Base-by-base conservation (phyloP, 2,329 filamentous ascomycete genomes). In the Colletotrichum brevisporum region DNA sequence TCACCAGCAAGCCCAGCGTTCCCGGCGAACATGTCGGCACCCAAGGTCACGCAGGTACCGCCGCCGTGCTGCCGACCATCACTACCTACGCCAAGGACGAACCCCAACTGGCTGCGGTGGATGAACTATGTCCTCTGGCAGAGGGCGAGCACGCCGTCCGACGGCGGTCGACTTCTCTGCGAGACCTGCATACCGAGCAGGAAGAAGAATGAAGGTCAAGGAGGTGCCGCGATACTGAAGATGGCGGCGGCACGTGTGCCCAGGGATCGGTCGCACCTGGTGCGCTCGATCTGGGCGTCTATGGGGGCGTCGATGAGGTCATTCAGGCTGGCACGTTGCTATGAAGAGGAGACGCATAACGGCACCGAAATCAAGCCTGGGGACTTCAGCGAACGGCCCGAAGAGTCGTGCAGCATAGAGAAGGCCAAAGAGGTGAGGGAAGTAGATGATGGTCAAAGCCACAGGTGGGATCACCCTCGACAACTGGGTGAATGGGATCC, bases 231-330 rank as follows among this genome's bases (percentile, higher is more conserved):
- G 71, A n/a, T n/a, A n/a, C n/a, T n/a, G n/a, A 81, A 81, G 58
- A 76, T 6, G 31, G 78, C 70, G 1, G 79, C 79, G 18, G 72
- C 73, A 0, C 53, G n/a, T n/a, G n/a, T n/a, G n/a, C n/a, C n/a
- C n/a, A n/a, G 77, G 73, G 47, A 81, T 79, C 21, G 79, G 79
- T 1, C 79, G 76, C 18, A 74, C 48, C 71, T 73, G 9, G 77
- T 78, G 43, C 79, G 78, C 2, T 74, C 53, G 24, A 80, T 73
- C 31, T 72, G 71, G 26, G 64, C 65, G 71, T 81, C 79, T 45
- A 81, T 72, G 13, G 75, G 75, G 24, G 75, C 76, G 70, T 81
- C 78, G 55, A 79, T 57, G 8, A 79, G 69, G 72, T 81, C 79
- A 72, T 81, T 79, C 78, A 80, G 10, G 74, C 50, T 52, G 50